A percentile compares a stretch with the other conserved stretches of the same genome.
Evolutionary conservation across 2,329 filamentous ascomycete genomes (phyloP).

Genomic region (Aspergillus sp.): DNA sequence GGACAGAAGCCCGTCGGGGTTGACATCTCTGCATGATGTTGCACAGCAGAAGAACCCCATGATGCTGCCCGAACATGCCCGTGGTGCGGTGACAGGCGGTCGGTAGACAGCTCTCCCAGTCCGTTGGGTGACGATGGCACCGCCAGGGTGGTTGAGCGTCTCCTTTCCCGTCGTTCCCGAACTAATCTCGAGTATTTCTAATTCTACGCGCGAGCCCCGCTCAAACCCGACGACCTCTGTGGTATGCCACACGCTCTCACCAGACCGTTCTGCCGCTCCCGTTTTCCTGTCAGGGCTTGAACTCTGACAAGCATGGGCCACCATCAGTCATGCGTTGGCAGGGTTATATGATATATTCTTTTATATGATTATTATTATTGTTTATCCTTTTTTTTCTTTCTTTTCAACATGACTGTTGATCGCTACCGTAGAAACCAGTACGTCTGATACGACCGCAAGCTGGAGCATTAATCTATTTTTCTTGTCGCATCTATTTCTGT

Average conservation of each 20-base stretch:
- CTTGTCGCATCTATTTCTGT: background rate
- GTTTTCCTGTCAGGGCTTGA: slow-evolving; percentile 26
- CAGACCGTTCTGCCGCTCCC: slow-evolving; percentile 25
- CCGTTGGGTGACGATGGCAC: background rate
- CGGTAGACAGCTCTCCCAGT: background rate
- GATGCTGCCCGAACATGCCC: no score
- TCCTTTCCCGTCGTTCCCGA: background rate
- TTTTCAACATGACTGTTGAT: background rate
- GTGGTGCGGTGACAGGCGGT: no score
- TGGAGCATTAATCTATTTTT: slow-evolving; percentile 6
- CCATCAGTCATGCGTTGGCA: no score
- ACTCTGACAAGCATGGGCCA: slow-evolving; percentile 24
- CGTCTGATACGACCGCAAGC: background rate
- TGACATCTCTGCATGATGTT: no score
- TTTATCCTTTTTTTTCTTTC: no score
- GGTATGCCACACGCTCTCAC: slow-evolving; percentile 10
- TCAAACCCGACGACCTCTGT: slow-evolving; percentile 6
- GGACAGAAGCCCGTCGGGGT: no score
- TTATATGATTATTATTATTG: no score
- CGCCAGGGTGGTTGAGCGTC: background rate
- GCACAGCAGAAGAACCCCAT: no score
- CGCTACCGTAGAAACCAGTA: background rate
- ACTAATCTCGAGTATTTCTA: background rate
- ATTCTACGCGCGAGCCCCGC: background rate
- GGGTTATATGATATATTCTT: no score